Percentiles rank a stretch among this genome's conserved stretches.
Conservation (phyloP, 169 alveolate genomes). For the Plasmodium berghei region DNA sequence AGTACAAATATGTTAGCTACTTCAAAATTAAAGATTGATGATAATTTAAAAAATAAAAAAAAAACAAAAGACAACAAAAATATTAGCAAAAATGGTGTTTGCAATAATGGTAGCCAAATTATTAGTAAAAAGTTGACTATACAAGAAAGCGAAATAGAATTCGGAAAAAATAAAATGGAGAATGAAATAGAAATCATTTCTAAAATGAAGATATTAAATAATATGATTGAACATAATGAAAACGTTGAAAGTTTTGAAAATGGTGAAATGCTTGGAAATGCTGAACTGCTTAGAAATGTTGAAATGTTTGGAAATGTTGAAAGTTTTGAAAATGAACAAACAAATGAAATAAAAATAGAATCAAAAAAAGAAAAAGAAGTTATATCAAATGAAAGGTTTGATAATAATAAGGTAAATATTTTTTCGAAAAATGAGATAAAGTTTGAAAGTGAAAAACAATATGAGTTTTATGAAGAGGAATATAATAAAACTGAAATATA, state of each 20-base stretch:
- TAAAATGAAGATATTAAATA: background rate
- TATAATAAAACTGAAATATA: background rate
- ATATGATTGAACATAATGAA: background rate
- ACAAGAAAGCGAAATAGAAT: background rate
- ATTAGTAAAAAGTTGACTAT: background rate
- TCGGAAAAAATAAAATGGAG: background rate
- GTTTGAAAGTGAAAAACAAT: too few species aligned
- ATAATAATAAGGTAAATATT: background rate
- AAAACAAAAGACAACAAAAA: constrained; percentile 11
- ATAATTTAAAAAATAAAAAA: background rate
- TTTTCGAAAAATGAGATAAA: background rate
- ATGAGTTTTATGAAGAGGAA: background rate
- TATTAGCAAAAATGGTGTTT: background rate
- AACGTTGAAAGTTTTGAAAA: background rate
- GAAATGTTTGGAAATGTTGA: too few species aligned
- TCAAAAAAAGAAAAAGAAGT: too few species aligned
- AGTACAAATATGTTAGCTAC: background rate
- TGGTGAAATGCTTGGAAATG: background rate
- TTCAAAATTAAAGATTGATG: constrained; percentile 7
- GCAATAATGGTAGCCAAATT: background rate
- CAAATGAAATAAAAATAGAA: background rate
- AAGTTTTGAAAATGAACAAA: background rate
- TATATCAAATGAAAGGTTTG: too few species aligned
- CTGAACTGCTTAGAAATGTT: too few species aligned
- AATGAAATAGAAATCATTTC: background rate